A percentile compares a stretch with the other conserved stretches of the same genome.
Evolutionary conservation across 371 early-diverging fungal genomes (phyloP).

Genomic region (Mortierella sp.): DNA sequence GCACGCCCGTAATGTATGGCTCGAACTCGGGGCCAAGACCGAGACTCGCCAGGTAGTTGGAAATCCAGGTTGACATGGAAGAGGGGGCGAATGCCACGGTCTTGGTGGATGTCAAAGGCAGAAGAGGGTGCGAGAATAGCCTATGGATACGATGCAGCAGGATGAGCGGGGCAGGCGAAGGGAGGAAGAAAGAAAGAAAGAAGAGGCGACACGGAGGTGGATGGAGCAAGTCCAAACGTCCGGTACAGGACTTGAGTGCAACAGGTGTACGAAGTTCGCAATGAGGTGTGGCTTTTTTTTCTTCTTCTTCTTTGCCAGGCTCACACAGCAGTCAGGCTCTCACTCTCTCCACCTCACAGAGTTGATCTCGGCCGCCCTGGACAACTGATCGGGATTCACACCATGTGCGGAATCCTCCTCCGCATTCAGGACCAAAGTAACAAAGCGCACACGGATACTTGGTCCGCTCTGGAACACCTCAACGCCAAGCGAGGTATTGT

Average conservation of each 20-base stretch:
- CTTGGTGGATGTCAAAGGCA: neutral
- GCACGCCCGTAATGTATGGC: slow-evolving; percentile 31
- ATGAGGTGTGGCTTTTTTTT: too few relatives aligned
- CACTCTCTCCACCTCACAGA: too few relatives aligned
- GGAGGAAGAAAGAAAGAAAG: neutral
- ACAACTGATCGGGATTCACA: neutral
- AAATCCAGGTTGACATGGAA: slow-evolving; percentile 50
- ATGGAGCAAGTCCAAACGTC: too few relatives aligned
- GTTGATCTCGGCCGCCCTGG: neutral
- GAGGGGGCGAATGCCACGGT: neutral
- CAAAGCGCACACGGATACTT: slow-evolving; percentile 24
- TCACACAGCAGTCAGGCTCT: too few relatives aligned
- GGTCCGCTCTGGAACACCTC: slow-evolving; percentile 57
- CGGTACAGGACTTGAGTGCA: too few relatives aligned
- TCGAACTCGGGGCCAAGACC: slow-evolving; percentile 43
- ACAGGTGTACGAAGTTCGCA: too few relatives aligned
- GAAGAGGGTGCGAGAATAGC: neutral
- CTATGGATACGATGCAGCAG: neutral
- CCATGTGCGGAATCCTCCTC: slow-evolving; percentile 52
- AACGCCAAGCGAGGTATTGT: slow-evolving; percentile 63
- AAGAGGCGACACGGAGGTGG: neutral
- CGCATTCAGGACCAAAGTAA: slow-evolving; percentile 22
- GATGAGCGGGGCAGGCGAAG: neutral
- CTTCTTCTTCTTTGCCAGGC: too few relatives aligned
- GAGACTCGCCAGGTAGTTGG: slow-evolving; percentile 41